Base-by-base conservation (phyloP, 176 grass and related monocot species). In the Hordeum marinum region DNA sequence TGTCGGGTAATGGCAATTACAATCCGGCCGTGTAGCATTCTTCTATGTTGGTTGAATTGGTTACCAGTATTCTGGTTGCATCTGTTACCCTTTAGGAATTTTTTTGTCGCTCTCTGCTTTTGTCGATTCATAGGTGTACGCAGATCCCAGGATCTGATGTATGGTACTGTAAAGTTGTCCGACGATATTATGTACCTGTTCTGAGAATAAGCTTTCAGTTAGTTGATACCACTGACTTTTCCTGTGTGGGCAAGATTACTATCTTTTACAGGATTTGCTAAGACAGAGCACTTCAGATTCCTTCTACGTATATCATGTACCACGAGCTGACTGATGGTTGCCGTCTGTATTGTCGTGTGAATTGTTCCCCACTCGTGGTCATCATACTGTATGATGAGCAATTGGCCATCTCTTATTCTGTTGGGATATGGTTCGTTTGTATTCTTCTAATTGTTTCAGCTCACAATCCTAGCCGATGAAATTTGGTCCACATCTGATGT, bases 141-240 rank as follows among this genome's bases (percentile, higher is more conserved):
- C 70, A 57, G 25, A 67, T 80, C 58, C 46, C 67, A 79, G 9
- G 40, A 42, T 67, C 50, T 2, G 1, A 89, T 73, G 54, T 84
- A 10, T 80, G 60, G 69, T 68, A 75, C 34, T 36, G 2, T 64
- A 36, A 82, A 82, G 42, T 71, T 63, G 35, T 35, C 7, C 1
- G 2, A 21, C 23, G 24, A 69, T 18, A 79, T 55, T 20, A 42
- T 63, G 34, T 57, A 27, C 11, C 29, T 85, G 20, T 34, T 79
- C 12, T 73, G 24, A 55, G 66, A 57, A n/a, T 6, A 23, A 32
- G 55, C 50, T 82, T 83, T 70, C 20, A 12, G 36, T 83, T 80
- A 29, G 64, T 13, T 76, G 40, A 61, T 70, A 85, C 48, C 48
- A 80, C 46, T 48, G 55, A 63, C 75, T 77, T 85, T 34, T 36